phyloP scores from a whole-genome alignment of 331 rosid species.

The Stylosanthes scabra region DNA sequence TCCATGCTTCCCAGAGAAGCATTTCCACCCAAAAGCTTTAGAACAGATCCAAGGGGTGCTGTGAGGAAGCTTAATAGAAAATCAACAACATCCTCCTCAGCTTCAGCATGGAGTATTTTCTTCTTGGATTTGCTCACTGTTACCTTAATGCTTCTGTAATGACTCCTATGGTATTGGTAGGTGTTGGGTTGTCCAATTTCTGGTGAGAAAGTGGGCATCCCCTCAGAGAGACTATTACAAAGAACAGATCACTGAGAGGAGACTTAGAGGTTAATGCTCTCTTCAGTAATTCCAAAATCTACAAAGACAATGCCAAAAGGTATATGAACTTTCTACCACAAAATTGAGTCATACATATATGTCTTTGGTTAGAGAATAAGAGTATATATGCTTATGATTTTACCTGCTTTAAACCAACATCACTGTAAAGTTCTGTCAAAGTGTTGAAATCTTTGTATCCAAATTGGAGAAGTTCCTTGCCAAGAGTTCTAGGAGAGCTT shows the following conservation, averaged over 20 bases:
- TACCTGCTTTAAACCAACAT: constrained; percentile 33
- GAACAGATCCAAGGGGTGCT: constrained; percentile 33
- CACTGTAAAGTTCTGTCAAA: not conserved
- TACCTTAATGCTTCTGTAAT: constrained; percentile 7
- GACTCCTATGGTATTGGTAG: too few species aligned
- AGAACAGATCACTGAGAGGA: constrained; percentile 35
- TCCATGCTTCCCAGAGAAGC: constrained; percentile 26
- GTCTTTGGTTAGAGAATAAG: too few species aligned
- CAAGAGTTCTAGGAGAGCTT: constrained; percentile 33
- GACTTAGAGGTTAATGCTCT: constrained; percentile 34
- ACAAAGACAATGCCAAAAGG: not conserved
- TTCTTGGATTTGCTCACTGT: constrained; percentile 35
- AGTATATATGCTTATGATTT: too few species aligned
- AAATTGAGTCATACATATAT: too few species aligned
- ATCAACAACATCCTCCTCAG: constrained; percentile 40
- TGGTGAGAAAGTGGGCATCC: constrained; percentile 22
- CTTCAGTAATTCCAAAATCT: constrained; percentile 37
- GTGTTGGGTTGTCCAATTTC: not conserved
- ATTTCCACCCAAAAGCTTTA: constrained; percentile 15
- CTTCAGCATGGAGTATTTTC: constrained; percentile 35
- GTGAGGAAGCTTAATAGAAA: constrained; percentile 37
- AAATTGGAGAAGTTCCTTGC: constrained; percentile 31
- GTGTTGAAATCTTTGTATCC: constrained; percentile 38
- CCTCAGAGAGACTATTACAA: constrained; percentile 1
- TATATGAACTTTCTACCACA: too few species aligned